phyloP scores from a whole-genome alignment of 2,329 filamentous ascomycete genomes.

The Bipolaris zeicola region DNA sequence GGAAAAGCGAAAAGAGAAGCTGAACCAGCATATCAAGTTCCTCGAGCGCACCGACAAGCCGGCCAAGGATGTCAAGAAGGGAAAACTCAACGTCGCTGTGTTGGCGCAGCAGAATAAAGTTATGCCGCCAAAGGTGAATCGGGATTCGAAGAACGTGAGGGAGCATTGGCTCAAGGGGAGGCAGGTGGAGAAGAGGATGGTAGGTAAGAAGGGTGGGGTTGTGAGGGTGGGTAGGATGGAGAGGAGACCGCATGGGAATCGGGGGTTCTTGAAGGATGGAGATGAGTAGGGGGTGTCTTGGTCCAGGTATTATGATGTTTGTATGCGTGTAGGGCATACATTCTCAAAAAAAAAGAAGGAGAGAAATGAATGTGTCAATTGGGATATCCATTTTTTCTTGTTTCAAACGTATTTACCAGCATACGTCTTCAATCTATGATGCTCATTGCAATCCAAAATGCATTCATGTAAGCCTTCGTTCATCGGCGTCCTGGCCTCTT shows the following conservation, averaged over 20 bases:
- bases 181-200: slow-evolving; percentile 41
- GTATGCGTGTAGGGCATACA: background rate
- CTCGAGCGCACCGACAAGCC: slow-evolving; percentile 55
- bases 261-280: slow-evolving; percentile 40
- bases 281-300: slow-evolving; percentile 20
- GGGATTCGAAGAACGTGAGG: slow-evolving; percentile 39
- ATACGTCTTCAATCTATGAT: background rate
- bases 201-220: slow-evolving; percentile 23
- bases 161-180: slow-evolving; percentile 53
- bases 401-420: background rate
- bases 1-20: slow-evolving; percentile 51
- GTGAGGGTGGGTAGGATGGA: slow-evolving; percentile 41
- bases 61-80: slow-evolving; percentile 57
- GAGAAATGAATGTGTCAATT: background rate
- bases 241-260: slow-evolving; percentile 34
- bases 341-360: background rate
- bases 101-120: slow-evolving; percentile 51
- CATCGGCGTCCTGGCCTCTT: slow-evolving; percentile 73
- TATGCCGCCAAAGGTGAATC: slow-evolving; percentile 53
- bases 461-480: background rate
- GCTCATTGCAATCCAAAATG: background rate
- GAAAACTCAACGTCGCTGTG: slow-evolving; percentile 57
- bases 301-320: too few relatives aligned
- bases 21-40: slow-evolving; percentile 56
- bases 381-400: background rate